These are phyloP conservation scores for Plasmodium adleri DNA, from an alignment of 169 alveolate species.

Conservation along the genomic window DNA sequence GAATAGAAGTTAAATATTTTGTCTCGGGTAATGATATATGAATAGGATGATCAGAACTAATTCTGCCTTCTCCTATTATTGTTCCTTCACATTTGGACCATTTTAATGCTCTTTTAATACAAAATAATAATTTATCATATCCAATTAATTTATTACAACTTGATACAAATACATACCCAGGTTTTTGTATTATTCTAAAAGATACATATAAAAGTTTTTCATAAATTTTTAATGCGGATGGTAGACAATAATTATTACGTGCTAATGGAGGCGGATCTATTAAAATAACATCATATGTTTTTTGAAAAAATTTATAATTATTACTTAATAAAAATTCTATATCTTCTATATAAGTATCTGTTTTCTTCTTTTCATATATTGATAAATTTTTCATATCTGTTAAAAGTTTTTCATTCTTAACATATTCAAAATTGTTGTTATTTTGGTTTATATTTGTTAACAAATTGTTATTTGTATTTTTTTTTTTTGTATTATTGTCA, in stretches of 20 bases:
- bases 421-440: background rate
- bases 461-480: background rate
- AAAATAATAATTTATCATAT: constrained; percentile 36
- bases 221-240: constrained; percentile 67
- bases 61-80: constrained; percentile 73
- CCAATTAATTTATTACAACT: constrained; percentile 75
- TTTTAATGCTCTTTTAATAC: constrained; percentile 53
- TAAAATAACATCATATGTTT: constrained; percentile 75
- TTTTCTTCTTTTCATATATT: constrained; percentile 55
- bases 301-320: constrained; percentile 59
- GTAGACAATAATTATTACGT: constrained; percentile 57
- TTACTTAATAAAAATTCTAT: constrained; percentile 45
- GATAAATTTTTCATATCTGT: constrained; percentile 51
- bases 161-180: constrained; percentile 76
- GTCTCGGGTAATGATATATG: constrained; percentile 73
- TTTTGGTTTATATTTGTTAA: background rate
- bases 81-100: constrained; percentile 76
- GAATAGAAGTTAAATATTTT: constrained; percentile 58
- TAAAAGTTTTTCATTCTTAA: constrained; percentile 5
- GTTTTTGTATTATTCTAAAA: constrained; percentile 61
- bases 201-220: constrained; percentile 75
- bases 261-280: constrained; percentile 77
- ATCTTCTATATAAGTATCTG: constrained; percentile 14
- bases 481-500: background rate
- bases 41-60: constrained; percentile 76